Evolutionary conservation across 495 filamentous ascomycete genomes (phyloP).

Genomic region (Apodospora peruviana): DNA sequence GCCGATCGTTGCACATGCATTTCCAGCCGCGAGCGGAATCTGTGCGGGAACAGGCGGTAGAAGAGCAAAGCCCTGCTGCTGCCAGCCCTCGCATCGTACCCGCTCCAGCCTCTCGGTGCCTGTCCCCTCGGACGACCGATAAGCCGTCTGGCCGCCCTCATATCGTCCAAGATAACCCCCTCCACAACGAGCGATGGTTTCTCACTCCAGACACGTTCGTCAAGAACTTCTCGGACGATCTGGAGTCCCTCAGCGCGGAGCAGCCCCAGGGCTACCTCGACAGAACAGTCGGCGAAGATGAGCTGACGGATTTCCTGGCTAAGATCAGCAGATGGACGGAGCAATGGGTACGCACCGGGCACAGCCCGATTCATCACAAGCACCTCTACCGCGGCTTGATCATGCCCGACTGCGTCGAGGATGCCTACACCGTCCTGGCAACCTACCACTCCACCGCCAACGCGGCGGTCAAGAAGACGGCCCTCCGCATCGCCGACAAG

Average conservation of each 20-base stretch:
- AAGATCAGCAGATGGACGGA: slow-evolving; percentile 19
- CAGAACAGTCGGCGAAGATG: slow-evolving; percentile 5
- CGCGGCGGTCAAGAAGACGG: slow-evolving; percentile 11
- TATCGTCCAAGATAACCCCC: no score
- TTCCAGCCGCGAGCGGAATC: no score
- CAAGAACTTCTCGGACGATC: neutral
- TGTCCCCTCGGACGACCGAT: no score
- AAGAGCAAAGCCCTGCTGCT: no score
- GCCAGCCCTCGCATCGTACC: no score
- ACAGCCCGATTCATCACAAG: slow-evolving; percentile 33
- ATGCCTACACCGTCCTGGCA: slow-evolving; percentile 22
- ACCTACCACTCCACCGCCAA: slow-evolving; percentile 16
- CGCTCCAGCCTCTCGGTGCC: no score
- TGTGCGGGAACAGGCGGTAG: no score
- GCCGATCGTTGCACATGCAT: neutral
- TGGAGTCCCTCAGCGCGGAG: no score
- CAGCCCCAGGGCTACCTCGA: neutral
- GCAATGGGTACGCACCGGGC: slow-evolving; percentile 18
- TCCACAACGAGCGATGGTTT: slow-evolving; percentile 8
- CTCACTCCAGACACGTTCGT: slow-evolving; percentile 6
- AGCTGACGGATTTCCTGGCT: slow-evolving; percentile 16
- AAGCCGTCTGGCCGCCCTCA: no score
- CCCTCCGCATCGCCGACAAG: slow-evolving; percentile 21
- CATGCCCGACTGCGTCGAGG: slow-evolving; percentile 26
- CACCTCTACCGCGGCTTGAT: slow-evolving; percentile 21